Base-by-base conservation (phyloP, 495 filamentous ascomycete species). In the Aspergillus leporis region DNA sequence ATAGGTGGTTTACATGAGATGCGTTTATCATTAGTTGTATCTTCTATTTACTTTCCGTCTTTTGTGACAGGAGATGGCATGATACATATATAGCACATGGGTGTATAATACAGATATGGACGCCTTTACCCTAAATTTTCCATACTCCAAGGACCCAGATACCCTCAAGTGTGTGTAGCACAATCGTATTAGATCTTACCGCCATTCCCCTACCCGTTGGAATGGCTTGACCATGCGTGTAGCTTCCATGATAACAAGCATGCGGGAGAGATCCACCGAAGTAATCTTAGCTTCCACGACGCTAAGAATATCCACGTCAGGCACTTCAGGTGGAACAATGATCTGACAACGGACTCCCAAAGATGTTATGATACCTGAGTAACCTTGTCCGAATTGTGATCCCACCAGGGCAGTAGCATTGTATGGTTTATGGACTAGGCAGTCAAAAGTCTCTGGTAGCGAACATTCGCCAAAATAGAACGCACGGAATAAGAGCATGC, bases 401-500 rank as follows among this genome's bases (percentile, higher is more conserved):
- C 69, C 73, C 18, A 66, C 65, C 18, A 72, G 67, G 55, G 64
- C 66, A 47, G 63, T 79, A 13, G 48, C 67, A 59, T 51, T 66
- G 54, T 60, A 74, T 18, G 60, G 72, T 50, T 68, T 63, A 30
- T 70, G 66, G 6, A 88, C 78, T 1, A 75, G 61, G 53, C 87
- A 84, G 5, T 69, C 74, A 61, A 92, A 87, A 0, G 81, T 85
- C 28, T 78, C 66, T 3, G 91, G 91, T 7, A 95, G 67, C 0
- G 71, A 71, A 46, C 74, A 78, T 63, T 93, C 84, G n/a, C 75
- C 76, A 66, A 90, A 92, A 54, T 86, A 82, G 77, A 88, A 90
- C 6, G 87, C 90, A 30, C 91, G 89, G 70, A 87, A 83, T 50
- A 94, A 76, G 14, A 91, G 83, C 71, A 87, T 85, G 21, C 82